Percentiles rank a stretch among this genome's conserved stretches.
phyloP scores from a whole-genome alignment of 352 stramenopile genomes.

The Phytophthora fragariaefolia region DNA sequence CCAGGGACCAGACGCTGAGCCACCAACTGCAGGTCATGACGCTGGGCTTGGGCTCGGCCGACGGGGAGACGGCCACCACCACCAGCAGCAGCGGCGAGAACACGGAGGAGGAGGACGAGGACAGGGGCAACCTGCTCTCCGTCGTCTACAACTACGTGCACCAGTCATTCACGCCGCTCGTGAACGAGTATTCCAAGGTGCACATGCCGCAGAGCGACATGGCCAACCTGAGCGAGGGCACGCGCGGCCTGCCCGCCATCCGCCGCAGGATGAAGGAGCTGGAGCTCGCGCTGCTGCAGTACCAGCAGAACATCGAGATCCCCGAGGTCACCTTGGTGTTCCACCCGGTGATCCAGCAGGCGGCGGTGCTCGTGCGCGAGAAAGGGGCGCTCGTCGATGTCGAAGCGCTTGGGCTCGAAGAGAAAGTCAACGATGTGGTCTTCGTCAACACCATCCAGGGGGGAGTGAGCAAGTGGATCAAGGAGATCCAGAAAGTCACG shows the following conservation, averaged over 20 bases:
- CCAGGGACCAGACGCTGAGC: slow-evolving; percentile 72
- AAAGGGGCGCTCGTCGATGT: slow-evolving; percentile 84
- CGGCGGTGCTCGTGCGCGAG: slow-evolving; percentile 74
- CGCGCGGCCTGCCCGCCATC: slow-evolving; percentile 83
- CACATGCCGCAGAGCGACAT: slow-evolving; percentile 78
- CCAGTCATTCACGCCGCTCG: slow-evolving; percentile 85
- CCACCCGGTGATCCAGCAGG: slow-evolving; percentile 87
- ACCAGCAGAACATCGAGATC: slow-evolving; percentile 96
- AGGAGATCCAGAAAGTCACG: slow-evolving; percentile 95
- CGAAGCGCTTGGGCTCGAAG: slow-evolving; percentile 78
- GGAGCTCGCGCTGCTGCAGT: slow-evolving; percentile 93
- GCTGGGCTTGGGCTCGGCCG: slow-evolving; percentile 60
- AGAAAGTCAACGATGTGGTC: slow-evolving; percentile 82
- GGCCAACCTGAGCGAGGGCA: slow-evolving; percentile 66
- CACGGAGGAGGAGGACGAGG: slow-evolving; percentile 69
- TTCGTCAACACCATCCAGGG: slow-evolving; percentile 90
- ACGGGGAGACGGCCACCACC: slow-evolving; percentile 36
- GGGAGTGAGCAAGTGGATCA: slow-evolving; percentile 95
- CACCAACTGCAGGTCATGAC: slow-evolving; percentile 91
- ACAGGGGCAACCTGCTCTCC: slow-evolving; percentile 73
- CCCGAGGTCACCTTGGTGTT: slow-evolving; percentile 92
- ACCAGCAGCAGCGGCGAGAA: slow-evolving; percentile 55
- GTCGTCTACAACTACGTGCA: slow-evolving; percentile 92
- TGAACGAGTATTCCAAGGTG: slow-evolving; percentile 88
- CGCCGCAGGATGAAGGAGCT: slow-evolving; percentile 94